Conservation (phyloP, 2,329 filamentous ascomycete genomes). For the Biscogniauxia marginata region DNA sequence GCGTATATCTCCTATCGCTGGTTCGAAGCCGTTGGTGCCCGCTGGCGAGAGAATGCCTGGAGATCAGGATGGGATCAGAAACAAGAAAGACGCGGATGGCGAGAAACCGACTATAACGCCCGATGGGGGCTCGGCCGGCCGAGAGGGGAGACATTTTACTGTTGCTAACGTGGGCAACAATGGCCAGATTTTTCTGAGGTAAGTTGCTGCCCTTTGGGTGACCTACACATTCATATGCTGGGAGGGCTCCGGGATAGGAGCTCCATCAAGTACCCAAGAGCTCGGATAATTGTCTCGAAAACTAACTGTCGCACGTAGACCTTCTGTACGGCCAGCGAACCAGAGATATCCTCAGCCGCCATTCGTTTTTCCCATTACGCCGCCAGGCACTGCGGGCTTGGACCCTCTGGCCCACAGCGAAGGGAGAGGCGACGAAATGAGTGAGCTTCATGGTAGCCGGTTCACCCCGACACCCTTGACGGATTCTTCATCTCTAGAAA, state of each 20-base stretch:
- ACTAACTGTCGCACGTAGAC: constrained; percentile 41
- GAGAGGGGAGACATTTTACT: constrained; percentile 71
- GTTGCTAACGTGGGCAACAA: constrained; percentile 82
- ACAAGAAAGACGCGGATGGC: constrained; percentile 53
- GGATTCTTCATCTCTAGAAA: constrained; percentile 28
- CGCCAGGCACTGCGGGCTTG: constrained; percentile 57
- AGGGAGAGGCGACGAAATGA: constrained; percentile 30
- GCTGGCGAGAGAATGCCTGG: constrained; percentile 24
- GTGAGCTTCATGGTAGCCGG: constrained; percentile 35
- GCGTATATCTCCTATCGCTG: constrained; percentile 21
- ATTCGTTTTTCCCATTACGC: constrained; percentile 60
- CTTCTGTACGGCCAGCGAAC: constrained; percentile 59
- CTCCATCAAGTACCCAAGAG: background rate
- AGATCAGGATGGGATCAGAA: constrained; percentile 32
- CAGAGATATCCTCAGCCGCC: constrained; percentile 61
- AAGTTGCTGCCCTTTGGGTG: constrained; percentile 34
- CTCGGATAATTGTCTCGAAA: background rate
- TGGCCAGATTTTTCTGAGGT: constrained; percentile 80
- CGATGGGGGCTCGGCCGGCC: constrained; percentile 59
- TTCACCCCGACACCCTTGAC: constrained; percentile 42
- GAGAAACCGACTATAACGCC: constrained; percentile 57
- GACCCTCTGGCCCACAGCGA: constrained; percentile 41
- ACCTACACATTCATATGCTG: background rate
- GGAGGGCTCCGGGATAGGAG: background rate
- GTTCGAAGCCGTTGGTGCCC: constrained; percentile 29